Conservation (phyloP, 2,329 filamentous ascomycete species). For the Ceratocystis variospora region DNA sequence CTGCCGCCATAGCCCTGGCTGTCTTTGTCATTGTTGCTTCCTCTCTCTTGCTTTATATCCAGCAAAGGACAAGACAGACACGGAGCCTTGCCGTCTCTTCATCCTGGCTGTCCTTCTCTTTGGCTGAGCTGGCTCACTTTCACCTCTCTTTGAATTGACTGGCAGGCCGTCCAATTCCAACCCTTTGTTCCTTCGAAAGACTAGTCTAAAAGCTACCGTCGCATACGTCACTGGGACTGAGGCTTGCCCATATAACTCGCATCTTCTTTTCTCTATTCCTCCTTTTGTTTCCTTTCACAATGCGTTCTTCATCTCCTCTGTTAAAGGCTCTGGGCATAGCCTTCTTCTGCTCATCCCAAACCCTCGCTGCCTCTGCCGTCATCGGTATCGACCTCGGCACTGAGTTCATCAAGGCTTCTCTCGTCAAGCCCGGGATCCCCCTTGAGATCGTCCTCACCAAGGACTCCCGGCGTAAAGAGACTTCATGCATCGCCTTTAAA, state of each 20-base stretch:
- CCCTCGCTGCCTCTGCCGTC: conserved; percentile 53
- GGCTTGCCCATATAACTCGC: neutral
- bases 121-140: conserved; percentile 3
- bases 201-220: neutral
- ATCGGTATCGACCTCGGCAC: conserved; percentile 89
- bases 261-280: conserved; percentile 23
- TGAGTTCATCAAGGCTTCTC: conserved; percentile 88
- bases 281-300: conserved; percentile 27
- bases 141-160: neutral
- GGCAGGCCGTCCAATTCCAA: conserved; percentile 5
- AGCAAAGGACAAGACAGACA: neutral
- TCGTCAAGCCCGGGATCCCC: conserved; percentile 92
- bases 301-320: conserved; percentile 14
- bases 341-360: conserved; percentile 35
- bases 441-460: conserved; percentile 97
- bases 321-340: conserved; percentile 22
- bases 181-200: conserved; percentile 6
- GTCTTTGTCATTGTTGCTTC: neutral
- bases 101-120: neutral
- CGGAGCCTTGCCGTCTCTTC: neutral
- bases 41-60: neutral
- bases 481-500: conserved; percentile 85
- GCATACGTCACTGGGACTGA: conserved; percentile 8
- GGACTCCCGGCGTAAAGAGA: conserved; percentile 92
- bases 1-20: neutral